Conservation (phyloP, 805 yeast species). For the Candida pini region DNA sequence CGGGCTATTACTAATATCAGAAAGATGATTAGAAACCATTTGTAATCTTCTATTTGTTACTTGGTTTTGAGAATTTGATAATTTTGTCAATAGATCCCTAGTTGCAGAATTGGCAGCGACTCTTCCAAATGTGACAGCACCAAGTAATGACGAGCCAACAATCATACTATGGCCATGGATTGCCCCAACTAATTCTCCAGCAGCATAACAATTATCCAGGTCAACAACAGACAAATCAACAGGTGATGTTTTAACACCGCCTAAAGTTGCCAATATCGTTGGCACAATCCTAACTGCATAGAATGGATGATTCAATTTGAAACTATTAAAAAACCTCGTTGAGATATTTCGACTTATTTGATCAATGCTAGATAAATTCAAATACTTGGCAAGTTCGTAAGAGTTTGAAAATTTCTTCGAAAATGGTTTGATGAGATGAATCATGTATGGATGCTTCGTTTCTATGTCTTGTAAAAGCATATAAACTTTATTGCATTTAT, state of each 20-base stretch:
- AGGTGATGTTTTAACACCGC: constrained; percentile 52
- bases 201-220: constrained; percentile 45
- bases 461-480: constrained; percentile 6
- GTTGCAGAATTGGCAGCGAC: constrained; percentile 41
- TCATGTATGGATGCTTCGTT: background rate
- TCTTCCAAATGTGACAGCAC: constrained; percentile 57
- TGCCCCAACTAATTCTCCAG: constrained; percentile 67
- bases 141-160: constrained; percentile 53
- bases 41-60: background rate
- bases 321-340: background rate
- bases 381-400: background rate
- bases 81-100: constrained; percentile 17
- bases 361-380: background rate
- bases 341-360: constrained; percentile 1
- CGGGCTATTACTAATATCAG: too few relatives aligned
- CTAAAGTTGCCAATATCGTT: constrained; percentile 31
- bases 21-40: too few relatives aligned
- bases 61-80: constrained; percentile 1
- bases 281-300: constrained; percentile 9
- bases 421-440: background rate
- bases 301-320: constrained; percentile 1
- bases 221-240: constrained; percentile 22
- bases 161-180: constrained; percentile 61
- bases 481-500: constrained; percentile 3
- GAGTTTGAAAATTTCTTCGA: background rate